Evolutionary conservation across 2,329 filamentous ascomycete species (phyloP).

Genomic region (Dactylellina sp.): DNA sequence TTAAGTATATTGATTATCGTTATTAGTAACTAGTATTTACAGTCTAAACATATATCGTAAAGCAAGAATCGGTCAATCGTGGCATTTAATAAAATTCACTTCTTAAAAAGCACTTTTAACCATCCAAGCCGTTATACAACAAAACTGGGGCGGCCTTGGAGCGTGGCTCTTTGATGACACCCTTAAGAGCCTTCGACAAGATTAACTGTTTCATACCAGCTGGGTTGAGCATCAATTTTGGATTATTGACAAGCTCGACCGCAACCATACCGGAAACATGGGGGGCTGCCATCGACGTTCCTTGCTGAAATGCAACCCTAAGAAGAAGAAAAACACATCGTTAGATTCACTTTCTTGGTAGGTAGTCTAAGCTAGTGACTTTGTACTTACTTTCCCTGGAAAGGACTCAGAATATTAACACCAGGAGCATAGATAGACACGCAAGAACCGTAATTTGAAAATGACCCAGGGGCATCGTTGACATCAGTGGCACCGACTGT

Average conservation of each 20-base stretch:
- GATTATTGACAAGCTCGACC: slow-evolving; percentile 41
- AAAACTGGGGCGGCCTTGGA: slow-evolving; percentile 7
- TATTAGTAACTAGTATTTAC: too few species aligned
- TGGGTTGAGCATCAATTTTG: slow-evolving; percentile 24
- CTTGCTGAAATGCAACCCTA: slow-evolving; percentile 60
- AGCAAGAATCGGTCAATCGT: not conserved
- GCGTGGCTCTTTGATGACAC: slow-evolving; percentile 10
- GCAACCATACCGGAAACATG: slow-evolving; percentile 37
- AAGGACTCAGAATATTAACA: slow-evolving; percentile 66
- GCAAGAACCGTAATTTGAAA: slow-evolving; percentile 63
- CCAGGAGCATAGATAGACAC: slow-evolving; percentile 64
- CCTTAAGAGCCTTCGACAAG: slow-evolving; percentile 26
- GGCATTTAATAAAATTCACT: too few species aligned
- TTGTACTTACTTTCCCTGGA: slow-evolving; percentile 62
- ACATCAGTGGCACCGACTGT: slow-evolving; percentile 63
- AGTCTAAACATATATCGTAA: too few species aligned
- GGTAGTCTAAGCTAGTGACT: not conserved
- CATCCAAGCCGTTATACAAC: slow-evolving; percentile 1
- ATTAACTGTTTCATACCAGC: slow-evolving; percentile 20
- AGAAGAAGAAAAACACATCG: not conserved
- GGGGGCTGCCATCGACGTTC: slow-evolving; percentile 42
- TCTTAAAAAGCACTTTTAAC: too few species aligned
- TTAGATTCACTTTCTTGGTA: slow-evolving; percentile 11
- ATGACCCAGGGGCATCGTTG: slow-evolving; percentile 62
- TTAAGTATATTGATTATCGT: too few species aligned